Conservation (phyloP, 148 eudicot genomes). For the Rhododendron molle region DNA sequence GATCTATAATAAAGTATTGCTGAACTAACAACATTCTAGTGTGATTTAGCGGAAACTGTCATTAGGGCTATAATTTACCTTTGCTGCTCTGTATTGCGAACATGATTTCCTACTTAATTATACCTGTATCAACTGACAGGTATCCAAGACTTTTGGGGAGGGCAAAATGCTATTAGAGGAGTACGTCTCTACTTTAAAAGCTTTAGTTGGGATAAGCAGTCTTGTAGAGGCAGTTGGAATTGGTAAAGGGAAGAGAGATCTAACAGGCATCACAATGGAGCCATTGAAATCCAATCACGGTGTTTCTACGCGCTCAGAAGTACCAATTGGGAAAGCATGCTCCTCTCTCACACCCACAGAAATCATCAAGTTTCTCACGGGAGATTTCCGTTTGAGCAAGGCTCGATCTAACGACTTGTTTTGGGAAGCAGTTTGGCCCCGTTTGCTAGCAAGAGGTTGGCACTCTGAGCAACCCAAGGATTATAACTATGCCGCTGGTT, state of each 20-base stretch:
- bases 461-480: constrained; percentile 73
- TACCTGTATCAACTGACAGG: constrained; percentile 38
- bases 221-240: constrained; percentile 72
- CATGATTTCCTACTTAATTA: not conserved
- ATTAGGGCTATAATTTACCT: not conserved
- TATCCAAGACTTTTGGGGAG: constrained; percentile 52
- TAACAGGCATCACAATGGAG: constrained; percentile 53
- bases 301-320: constrained; percentile 32
- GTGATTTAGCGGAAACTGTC: not conserved
- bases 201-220: constrained; percentile 47
- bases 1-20: not conserved
- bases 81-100: not conserved
- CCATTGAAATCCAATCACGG: constrained; percentile 37
- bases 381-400: constrained; percentile 79
- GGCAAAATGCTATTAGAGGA: constrained; percentile 47
- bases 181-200: constrained; percentile 53
- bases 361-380: constrained; percentile 63
- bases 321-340: constrained; percentile 71
- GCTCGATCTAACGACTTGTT: constrained; percentile 73
- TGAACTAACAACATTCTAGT: not conserved
- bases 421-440: constrained; percentile 99
- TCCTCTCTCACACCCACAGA: constrained; percentile 62
- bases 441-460: constrained; percentile 89
- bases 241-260: constrained; percentile 69
- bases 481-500: constrained; percentile 25